phyloP scores from a whole-genome alignment of 2,329 filamentous ascomycete genomes.

The Diaporthe aspalathi region DNA sequence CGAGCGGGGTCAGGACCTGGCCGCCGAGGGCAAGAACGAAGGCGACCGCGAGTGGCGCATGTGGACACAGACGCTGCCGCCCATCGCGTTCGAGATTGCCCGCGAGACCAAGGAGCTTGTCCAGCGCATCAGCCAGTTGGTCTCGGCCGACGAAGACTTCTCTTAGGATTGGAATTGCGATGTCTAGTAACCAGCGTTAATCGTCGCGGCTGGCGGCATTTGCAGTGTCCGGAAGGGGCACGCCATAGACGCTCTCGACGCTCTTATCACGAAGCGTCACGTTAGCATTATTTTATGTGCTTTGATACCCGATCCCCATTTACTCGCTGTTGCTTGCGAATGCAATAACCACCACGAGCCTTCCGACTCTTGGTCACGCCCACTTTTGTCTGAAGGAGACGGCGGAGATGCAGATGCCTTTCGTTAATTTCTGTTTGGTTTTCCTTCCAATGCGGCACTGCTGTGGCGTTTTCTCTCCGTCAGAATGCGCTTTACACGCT shows the following conservation, averaged over 20 bases:
- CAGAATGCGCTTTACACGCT: not conserved
- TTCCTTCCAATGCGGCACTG: conserved; percentile 16
- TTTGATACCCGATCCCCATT: conserved; percentile 25
- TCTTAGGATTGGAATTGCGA: conserved; percentile 42
- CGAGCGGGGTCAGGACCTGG: conserved; percentile 70
- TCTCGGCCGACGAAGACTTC: conserved; percentile 45
- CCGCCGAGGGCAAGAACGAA: conserved; percentile 61
- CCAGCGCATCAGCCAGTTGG: conserved; percentile 45
- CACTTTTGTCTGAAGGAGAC: not conserved
- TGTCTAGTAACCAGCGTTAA: conserved; percentile 35
- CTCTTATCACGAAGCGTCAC: conserved; percentile 3
- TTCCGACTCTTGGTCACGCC: not conserved
- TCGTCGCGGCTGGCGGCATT: not conserved
- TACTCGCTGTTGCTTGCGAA: conserved; percentile 13
- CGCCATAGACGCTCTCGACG: conserved; percentile 1
- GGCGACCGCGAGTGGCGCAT: conserved; percentile 68
- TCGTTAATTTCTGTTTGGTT: conserved; percentile 2
- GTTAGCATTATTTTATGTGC: conserved; percentile 25
- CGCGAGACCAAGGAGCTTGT: conserved; percentile 83
- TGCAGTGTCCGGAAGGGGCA: not conserved
- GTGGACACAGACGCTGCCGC: conserved; percentile 79
- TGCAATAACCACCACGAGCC: not conserved
- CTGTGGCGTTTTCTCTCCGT: conserved; percentile 3
- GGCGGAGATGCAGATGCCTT: not conserved
- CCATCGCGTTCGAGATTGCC: conserved; percentile 88